A percentile compares a stretch with the other conserved stretches of the same genome.
Evolutionary conservation across 768 basidiomycete genomes (phyloP).

Genomic region (Lactarius evosmus): DNA sequence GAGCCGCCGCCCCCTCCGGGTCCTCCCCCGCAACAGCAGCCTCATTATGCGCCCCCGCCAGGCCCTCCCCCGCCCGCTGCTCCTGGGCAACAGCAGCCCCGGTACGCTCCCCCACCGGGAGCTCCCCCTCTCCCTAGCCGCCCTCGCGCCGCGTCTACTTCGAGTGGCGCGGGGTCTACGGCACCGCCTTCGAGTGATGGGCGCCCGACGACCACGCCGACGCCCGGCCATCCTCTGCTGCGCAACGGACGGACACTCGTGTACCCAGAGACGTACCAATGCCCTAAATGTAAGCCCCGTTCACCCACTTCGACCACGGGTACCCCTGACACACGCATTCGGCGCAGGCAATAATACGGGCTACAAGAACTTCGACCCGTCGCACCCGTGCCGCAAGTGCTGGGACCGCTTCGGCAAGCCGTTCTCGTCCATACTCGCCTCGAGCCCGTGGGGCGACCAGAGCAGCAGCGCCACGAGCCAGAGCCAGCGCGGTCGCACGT

Average conservation of each 20-base stretch:
- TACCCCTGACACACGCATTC: no score
- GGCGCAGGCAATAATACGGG: slow-evolving; percentile 66
- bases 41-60: slow-evolving; percentile 37
- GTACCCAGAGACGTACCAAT: slow-evolving; percentile 61
- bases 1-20: slow-evolving; percentile 22
- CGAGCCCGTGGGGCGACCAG: slow-evolving; percentile 42
- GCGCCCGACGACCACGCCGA: slow-evolving; percentile 59
- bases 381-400: slow-evolving; percentile 66
- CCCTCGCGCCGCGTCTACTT: slow-evolving; percentile 21
- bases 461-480: neutral
- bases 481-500: slow-evolving; percentile 14
- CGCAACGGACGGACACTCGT: slow-evolving; percentile 59
- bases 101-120: slow-evolving; percentile 36
- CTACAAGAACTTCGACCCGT: slow-evolving; percentile 66
- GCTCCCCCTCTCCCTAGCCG: slow-evolving; percentile 30
- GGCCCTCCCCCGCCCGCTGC: slow-evolving; percentile 29
- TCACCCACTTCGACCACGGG: no score
- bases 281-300: slow-evolving; percentile 59
- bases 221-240: slow-evolving; percentile 66
- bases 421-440: slow-evolving; percentile 58
- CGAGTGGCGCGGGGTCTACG: slow-evolving; percentile 9
- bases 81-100: slow-evolving; percentile 10
- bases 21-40: neutral
- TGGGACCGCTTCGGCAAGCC: slow-evolving; percentile 67
- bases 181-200: slow-evolving; percentile 45